Evolutionary conservation across 2,329 filamentous ascomycete genomes (phyloP).

Genomic region (Fonsecaea nubica): DNA sequence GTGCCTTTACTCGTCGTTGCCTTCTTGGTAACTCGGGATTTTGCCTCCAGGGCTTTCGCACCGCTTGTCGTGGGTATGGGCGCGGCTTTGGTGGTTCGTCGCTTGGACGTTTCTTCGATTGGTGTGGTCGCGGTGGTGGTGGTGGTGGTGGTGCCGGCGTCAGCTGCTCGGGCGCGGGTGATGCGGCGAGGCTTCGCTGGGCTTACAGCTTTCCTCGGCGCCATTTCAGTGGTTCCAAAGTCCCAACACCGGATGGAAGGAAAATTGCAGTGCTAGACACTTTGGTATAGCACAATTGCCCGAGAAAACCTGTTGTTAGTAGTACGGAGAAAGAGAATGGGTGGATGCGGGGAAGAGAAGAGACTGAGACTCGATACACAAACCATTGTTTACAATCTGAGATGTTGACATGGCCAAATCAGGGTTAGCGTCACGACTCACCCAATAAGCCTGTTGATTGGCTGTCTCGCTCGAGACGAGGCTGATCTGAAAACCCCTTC

Average conservation of each 20-base stretch:
- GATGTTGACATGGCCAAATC: slow-evolving; percentile 13
- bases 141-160: slow-evolving; percentile 24
- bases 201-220: slow-evolving; percentile 38
- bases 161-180: slow-evolving; percentile 44
- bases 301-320: not conserved
- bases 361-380: not conserved
- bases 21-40: slow-evolving; percentile 36
- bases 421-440: not conserved
- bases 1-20: slow-evolving; percentile 16
- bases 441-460: not conserved
- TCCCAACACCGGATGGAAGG: not conserved
- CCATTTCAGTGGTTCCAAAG: slow-evolving; percentile 25
- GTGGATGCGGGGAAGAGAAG: slow-evolving; percentile 6
- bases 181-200: slow-evolving; percentile 43
- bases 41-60: slow-evolving; percentile 36
- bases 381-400: slow-evolving; percentile 15
- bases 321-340: not conserved
- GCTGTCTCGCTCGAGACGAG: not conserved
- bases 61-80: slow-evolving; percentile 33
- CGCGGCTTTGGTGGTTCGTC: slow-evolving; percentile 29
- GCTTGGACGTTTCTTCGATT: slow-evolving; percentile 28
- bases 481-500: slow-evolving; percentile 1
- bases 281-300: not conserved
- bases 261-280: not conserved
- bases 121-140: not conserved